Evolutionary conservation across 129 eudicot species (phyloP), one percentile per base, ranked within the genome.

Genomic region (Arctium minus): DNA sequence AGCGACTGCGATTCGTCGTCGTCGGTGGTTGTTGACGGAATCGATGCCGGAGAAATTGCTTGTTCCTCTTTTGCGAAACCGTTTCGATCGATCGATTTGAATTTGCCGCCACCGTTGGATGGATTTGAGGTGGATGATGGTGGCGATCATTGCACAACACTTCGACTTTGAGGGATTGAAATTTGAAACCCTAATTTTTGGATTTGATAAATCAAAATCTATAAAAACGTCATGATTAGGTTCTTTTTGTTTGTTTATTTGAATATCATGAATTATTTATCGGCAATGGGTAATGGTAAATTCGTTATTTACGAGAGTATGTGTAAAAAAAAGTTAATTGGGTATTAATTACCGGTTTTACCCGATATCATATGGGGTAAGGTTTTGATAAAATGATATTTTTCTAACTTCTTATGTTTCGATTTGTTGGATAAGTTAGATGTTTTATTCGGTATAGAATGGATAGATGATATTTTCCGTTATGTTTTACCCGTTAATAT

Each of bases 1-100:
- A 94, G 98, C 78, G 94, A 94, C 78, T 94, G 98, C 62, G 98
- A 94, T 78, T 94, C 98, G 12, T 94, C 98, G 3, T 89, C 95
- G 0, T 92, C 97, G 3, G 98, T 92, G 27, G 87, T 94, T 9
- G 98, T 89, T 70, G 94, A 90, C 38, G 81, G 77, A 62, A 8
- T 80, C 6, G 91, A 86, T 1, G 86, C 33, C 5, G 94, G 80
- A n/a, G 93, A 87, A 42, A 82, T 86, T 3, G 92, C 77, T 33
- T 88, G 89, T 3, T 88, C 93, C 0, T 81, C 90, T 32, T 75
- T 82, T 33, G 46, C 78, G 9, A 86, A 85, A 70, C 91, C 89
- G 2, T 85, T 89, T 38, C 64, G 89, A 79, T 85, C 82, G 2
- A 83, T 94, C 36, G 98, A 94, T 89, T 91, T 94, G 6, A 94